Evolutionary conservation across 192 early-diverging fungal genomes (phyloP).

Genomic region (Entomortierella parvispora): DNA sequence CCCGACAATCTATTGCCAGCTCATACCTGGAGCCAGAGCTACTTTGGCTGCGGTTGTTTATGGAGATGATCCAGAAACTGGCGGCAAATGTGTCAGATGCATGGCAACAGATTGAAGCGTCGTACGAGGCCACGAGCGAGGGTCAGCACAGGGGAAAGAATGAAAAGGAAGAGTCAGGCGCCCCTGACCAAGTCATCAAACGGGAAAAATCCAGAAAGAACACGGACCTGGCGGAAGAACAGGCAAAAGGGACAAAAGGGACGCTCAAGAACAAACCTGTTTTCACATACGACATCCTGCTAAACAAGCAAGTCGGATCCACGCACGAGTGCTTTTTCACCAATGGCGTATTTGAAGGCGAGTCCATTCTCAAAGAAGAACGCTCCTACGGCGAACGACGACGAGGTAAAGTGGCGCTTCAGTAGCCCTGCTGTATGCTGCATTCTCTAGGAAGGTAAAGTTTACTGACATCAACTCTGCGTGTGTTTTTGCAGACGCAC

Average conservation of each 20-base stretch:
- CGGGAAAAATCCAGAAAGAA: constrained; percentile 1
- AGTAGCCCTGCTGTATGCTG: neutral
- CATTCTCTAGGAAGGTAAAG: neutral
- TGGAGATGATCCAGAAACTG: constrained; percentile 44
- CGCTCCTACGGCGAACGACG: constrained; percentile 16
- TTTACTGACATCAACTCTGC: neutral
- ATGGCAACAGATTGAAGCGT: constrained; percentile 39
- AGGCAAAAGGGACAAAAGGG: constrained; percentile 2
- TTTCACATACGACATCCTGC: constrained; percentile 22
- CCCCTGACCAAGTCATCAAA: neutral
- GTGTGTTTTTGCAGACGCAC: constrained; percentile 2
- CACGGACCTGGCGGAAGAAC: neutral
- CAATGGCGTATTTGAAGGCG: constrained; percentile 33
- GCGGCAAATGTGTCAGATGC: constrained; percentile 32
- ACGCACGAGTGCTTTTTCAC: constrained; percentile 41
- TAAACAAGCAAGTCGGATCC: constrained; percentile 29
- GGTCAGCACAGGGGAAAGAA: neutral
- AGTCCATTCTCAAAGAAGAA: constrained; percentile 38
- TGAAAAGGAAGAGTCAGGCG: neutral
- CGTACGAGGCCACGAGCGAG: constrained; percentile 9
- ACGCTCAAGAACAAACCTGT: neutral
- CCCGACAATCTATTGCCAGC: constrained; percentile 43
- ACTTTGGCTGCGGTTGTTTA: constrained; percentile 40
- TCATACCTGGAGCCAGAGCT: constrained; percentile 47
- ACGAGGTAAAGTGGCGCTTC: constrained; percentile 16